A percentile compares a stretch with the other conserved stretches of the same genome.
Evolutionary conservation across 768 basidiomycete species (phyloP).

Genomic region (Gloeophyllum trabeum): DNA sequence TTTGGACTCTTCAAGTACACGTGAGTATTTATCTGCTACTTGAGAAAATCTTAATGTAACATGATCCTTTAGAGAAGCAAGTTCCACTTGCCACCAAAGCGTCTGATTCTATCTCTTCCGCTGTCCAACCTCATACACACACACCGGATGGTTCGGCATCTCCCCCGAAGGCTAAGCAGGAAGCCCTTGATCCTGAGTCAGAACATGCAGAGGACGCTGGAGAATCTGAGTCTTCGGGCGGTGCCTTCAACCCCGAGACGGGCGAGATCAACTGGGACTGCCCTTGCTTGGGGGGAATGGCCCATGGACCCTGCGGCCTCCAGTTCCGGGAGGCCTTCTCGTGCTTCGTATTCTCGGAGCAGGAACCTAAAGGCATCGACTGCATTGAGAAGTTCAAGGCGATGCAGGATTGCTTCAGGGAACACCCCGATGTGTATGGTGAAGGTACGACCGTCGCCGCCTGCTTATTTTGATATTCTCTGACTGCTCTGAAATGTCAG

Average conservation of each 20-base stretch:
- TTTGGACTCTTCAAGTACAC: too few species aligned
- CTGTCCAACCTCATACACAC: too few species aligned
- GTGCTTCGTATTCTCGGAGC: slow-evolving; percentile 90
- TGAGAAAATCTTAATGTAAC: too few species aligned
- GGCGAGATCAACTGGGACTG: slow-evolving; percentile 99
- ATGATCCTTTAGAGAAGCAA: too few species aligned
- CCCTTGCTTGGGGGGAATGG: slow-evolving; percentile 98
- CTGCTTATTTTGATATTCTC: not conserved
- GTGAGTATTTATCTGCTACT: too few species aligned
- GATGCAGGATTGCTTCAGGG: slow-evolving; percentile 97
- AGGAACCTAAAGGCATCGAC: slow-evolving; percentile 94
- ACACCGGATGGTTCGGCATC: too few species aligned
- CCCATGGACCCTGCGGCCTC: slow-evolving; percentile 88
- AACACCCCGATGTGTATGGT: slow-evolving; percentile 91
- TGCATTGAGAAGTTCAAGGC: slow-evolving; percentile 96
- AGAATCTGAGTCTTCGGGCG: slow-evolving; percentile 19
- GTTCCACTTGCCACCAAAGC: too few species aligned
- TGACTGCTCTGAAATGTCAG: slow-evolving; percentile 18
- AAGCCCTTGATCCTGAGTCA: too few species aligned
- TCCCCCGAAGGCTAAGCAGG: too few species aligned
- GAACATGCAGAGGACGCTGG: slow-evolving; percentile 6
- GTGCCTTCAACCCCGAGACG: slow-evolving; percentile 90
- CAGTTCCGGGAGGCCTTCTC: slow-evolving; percentile 94
- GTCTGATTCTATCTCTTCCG: too few species aligned
- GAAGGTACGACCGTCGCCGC: slow-evolving; percentile 75